Evolutionary conservation across 345 rosid species (phyloP).

Genomic region (Arabidopsis suecica): DNA sequence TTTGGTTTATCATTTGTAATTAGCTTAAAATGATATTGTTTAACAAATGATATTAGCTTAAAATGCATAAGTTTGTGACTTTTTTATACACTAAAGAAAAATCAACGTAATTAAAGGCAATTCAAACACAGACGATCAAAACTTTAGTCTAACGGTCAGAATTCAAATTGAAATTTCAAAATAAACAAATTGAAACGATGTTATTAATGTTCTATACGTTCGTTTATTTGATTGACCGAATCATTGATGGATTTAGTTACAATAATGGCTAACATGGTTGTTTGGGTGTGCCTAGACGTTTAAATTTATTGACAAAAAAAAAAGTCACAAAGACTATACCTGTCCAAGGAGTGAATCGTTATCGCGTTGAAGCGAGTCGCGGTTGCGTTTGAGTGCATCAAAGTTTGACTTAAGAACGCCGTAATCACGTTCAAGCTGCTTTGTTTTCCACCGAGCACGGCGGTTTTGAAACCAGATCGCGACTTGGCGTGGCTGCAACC

Average conservation of each 20-base stretch:
- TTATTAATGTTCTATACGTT: background rate
- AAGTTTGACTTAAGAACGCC: constrained; percentile 62
- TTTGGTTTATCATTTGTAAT: too few relatives aligned
- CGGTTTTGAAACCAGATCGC: constrained; percentile 96
- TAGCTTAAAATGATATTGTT: too few relatives aligned
- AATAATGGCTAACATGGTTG: background rate
- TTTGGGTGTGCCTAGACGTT: background rate
- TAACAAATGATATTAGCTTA: too few relatives aligned
- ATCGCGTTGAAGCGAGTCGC: constrained; percentile 72
- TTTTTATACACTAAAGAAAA: too few relatives aligned
- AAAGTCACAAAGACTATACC: constrained; percentile 47
- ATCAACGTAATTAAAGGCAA: too few relatives aligned
- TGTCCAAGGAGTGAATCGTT: constrained; percentile 76
- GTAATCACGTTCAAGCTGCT: constrained; percentile 81
- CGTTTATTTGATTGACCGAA: background rate
- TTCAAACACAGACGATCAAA: too few relatives aligned
- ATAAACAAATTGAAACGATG: background rate
- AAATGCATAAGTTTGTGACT: too few relatives aligned
- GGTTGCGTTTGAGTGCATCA: constrained; percentile 66
- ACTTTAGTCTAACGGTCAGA: background rate
- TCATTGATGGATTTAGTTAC: background rate
- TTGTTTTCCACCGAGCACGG: constrained; percentile 91
- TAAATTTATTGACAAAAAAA: background rate
- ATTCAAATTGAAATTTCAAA: background rate
- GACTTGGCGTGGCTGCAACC: constrained; percentile 79